Base-by-base conservation (phyloP, 306 rosid species). In the Vachellia collinsii region DNA sequence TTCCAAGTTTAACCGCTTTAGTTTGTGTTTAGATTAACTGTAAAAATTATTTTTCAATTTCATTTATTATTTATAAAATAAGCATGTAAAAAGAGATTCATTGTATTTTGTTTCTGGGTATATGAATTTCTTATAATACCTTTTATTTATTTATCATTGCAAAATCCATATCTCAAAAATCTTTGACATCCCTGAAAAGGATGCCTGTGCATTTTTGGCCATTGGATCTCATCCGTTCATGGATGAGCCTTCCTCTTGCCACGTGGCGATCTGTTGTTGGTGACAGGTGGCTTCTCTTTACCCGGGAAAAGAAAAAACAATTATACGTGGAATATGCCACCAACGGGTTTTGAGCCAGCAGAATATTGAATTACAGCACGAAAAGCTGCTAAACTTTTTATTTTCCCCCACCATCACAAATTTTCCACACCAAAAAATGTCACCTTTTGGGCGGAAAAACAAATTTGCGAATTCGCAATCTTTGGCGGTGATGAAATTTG, bases 381-480 rank as follows among this genome's bases (percentile, higher is more conserved):
- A 75, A 68, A 74, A 42, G 71, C 25, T 67, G 6, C 8, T 34
- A n/a, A 42, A 41, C 22, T 23, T 53, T 68, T 78, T 17, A 7
- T 29, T 2, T 25, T 70, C 6, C 36, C 59, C 39, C 8, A 16
- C 53, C 3, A 20, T 58, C 7, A 13, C 39, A 20, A 6, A 12
- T 48, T 66, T 66, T 39, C 8, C 3, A 37, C 10, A 20, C 5
- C n/a, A 70, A 39, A 51, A 38, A 51, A 37, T 17, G 16, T 19
- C n/a, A 38, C 48, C 19, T 2, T 38, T 51, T 77, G 59, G 46
- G 64, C 61, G 50, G 34, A 50, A 66, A 69, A 54, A 14, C 43
- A 69, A 54, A 39, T 53, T 70, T 50, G 63, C 54, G 51, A 50
- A 39, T 53, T 70, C 14, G 38, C 66, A 77, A 37, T 42, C 25